A percentile compares a stretch with the other conserved stretches of the same genome.
Evolutionary conservation across 2,329 filamentous ascomycete genomes (phyloP).

Genomic region (Fusarium zealandicum): DNA sequence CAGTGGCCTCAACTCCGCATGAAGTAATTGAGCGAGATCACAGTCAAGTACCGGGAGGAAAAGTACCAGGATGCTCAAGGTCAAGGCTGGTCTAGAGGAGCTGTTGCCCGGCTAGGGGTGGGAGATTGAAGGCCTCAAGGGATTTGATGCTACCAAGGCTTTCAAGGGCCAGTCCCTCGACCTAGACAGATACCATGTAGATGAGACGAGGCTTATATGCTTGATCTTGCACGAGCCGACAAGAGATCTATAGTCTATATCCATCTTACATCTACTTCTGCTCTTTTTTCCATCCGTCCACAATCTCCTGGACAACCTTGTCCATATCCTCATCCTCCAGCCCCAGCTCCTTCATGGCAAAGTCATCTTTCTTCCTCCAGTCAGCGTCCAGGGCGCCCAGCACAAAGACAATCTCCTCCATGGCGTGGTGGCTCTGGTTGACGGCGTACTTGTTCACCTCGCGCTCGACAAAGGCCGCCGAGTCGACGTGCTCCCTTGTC

Average conservation of each 20-base stretch:
- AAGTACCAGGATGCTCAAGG: background rate
- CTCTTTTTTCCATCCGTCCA: slow-evolving; percentile 36
- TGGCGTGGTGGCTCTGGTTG: slow-evolving; percentile 43
- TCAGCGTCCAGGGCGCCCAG: slow-evolving; percentile 57
- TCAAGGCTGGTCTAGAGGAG: background rate
- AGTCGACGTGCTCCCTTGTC: slow-evolving; percentile 45
- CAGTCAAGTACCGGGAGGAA: slow-evolving; percentile 2
- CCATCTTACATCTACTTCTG: background rate
- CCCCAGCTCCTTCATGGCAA: slow-evolving; percentile 56
- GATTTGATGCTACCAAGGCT: background rate
- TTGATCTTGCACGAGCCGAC: background rate
- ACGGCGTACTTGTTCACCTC: slow-evolving; percentile 50
- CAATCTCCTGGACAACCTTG: slow-evolving; percentile 47
- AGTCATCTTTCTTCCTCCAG: slow-evolving; percentile 54
- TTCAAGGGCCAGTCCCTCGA: no score
- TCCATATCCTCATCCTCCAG: slow-evolving; percentile 57
- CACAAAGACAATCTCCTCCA: slow-evolving; percentile 59
- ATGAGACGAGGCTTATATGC: background rate
- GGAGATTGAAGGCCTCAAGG: slow-evolving; percentile 5
- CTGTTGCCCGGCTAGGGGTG: background rate
- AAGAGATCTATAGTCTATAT: background rate
- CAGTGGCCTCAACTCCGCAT: no score
- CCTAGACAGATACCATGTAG: no score
- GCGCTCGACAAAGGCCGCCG: slow-evolving; percentile 50
- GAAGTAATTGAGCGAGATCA: background rate